These are phyloP conservation scores for Lipomyces mesembrius DNA, from an alignment of 805 yeast species.

Conservation along the genomic window DNA sequence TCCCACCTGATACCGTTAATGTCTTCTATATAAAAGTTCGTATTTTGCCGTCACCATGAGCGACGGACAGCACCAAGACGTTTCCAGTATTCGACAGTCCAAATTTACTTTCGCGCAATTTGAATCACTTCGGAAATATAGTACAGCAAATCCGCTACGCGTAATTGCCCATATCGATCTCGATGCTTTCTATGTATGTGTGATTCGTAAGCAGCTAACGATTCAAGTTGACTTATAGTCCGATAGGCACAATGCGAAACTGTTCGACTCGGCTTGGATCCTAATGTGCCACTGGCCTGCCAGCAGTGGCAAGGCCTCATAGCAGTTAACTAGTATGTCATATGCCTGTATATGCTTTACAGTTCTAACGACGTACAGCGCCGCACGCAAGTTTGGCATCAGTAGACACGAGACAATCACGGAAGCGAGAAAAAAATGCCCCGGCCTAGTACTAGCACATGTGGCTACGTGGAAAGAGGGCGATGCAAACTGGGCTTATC, in stretches of 20 bases:
- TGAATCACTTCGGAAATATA: slow-evolving; percentile 17
- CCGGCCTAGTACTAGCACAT: slow-evolving; percentile 76
- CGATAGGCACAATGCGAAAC: slow-evolving; percentile 79
- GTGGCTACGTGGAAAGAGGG: slow-evolving; percentile 94
- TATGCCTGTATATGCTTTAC: background rate
- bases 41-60: background rate
- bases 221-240: background rate
- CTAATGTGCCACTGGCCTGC: slow-evolving; percentile 85
- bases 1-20: background rate
- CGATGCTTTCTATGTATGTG: slow-evolving; percentile 80
- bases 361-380: slow-evolving; percentile 54
- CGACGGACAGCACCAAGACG: background rate
- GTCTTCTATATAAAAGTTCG: background rate
- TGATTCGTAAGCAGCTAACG: background rate
- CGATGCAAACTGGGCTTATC: slow-evolving; percentile 79
- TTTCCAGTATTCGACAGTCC: no score
- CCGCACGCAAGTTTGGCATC: slow-evolving; percentile 85
- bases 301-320: slow-evolving; percentile 90
- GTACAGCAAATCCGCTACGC: slow-evolving; percentile 54
- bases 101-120: slow-evolving; percentile 23
- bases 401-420: slow-evolving; percentile 73
- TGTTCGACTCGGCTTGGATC: slow-evolving; percentile 64
- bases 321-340: slow-evolving; percentile 62
- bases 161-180: slow-evolving; percentile 85
- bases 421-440: slow-evolving; percentile 76